phyloP scores from a whole-genome alignment of 805 yeast species.

The Yamadazyma scolyti region DNA sequence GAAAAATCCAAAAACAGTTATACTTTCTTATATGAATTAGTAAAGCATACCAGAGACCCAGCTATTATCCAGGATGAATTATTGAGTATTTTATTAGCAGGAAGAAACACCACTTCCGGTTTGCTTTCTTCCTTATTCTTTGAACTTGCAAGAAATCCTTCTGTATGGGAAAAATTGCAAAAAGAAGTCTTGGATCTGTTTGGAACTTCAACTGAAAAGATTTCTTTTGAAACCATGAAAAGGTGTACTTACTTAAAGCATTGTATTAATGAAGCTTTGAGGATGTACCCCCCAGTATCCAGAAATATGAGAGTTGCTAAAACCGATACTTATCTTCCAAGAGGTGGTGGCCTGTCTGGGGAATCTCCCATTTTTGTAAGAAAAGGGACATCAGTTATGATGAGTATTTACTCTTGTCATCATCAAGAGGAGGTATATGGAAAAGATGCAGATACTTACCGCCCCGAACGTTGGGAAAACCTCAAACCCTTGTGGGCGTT shows the following conservation, averaged over 20 bases:
- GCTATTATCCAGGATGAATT: conserved; percentile 34
- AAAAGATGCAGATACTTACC: conserved; percentile 39
- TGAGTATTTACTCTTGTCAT: conserved; percentile 41
- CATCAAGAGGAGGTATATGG: conserved; percentile 39
- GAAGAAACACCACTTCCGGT: conserved; percentile 35
- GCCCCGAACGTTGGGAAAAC: conserved; percentile 48
- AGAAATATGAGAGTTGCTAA: conserved; percentile 27
- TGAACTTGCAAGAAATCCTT: conserved; percentile 30
- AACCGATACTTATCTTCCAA: conserved; percentile 23
- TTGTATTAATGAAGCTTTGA: conserved; percentile 27
- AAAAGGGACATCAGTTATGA: conserved; percentile 41
- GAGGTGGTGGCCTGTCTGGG: conserved; percentile 27
- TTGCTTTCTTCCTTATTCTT: conserved; percentile 26
- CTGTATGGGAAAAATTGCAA: conserved; percentile 25
- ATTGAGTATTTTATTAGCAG: conserved; percentile 37
- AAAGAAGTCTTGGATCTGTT: conserved; percentile 21
- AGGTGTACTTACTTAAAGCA: conserved; percentile 28
- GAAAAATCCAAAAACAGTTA: conserved; percentile 19
- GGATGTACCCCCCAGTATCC: conserved; percentile 33
- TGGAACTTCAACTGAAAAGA: conserved; percentile 18
- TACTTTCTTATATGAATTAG: conserved; percentile 36
- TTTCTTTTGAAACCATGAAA: conserved; percentile 32
- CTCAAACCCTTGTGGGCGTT: conserved; percentile 44
- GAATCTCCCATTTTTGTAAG: conserved; percentile 27
- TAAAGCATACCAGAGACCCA: conserved; percentile 35